Conservation (phyloP, 148 eudicot species). For the Persicaria tinctoria region DNA sequence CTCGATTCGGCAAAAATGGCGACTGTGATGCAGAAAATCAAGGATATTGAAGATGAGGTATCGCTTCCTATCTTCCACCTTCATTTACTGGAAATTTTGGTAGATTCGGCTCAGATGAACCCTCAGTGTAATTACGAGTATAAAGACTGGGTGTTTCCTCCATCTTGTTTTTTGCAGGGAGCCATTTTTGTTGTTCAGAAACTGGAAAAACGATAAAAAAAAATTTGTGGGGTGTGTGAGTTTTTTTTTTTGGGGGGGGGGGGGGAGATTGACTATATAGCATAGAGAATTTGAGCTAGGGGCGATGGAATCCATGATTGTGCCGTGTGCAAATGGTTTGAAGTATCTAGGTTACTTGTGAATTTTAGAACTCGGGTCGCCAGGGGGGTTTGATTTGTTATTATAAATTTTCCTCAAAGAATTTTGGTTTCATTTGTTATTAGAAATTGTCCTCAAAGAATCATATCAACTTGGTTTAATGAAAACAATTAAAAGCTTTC, state of each 20-base stretch:
- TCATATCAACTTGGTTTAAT: not conserved
- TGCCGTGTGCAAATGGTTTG: not conserved
- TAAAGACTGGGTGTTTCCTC: not conserved
- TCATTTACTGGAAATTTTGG: not conserved
- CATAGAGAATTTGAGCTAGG: too few species aligned
- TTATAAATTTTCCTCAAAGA: not conserved
- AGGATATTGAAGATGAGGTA: conserved; percentile 99
- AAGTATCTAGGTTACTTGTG: not conserved
- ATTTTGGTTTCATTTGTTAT: not conserved
- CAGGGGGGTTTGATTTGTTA: not conserved
- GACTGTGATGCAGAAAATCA: conserved; percentile 99
- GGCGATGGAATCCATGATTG: not conserved
- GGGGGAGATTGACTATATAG: too few species aligned
- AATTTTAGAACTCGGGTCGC: not conserved
- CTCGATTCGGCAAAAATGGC: conserved; percentile 41
- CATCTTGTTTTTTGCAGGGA: not conserved
- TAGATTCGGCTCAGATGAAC: not conserved
- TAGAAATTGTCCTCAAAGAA: not conserved
- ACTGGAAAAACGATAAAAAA: not conserved
- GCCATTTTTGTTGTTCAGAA: not conserved
- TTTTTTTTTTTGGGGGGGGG: too few species aligned
- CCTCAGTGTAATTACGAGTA: not conserved
- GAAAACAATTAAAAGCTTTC: not conserved
- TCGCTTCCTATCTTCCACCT: not conserved
- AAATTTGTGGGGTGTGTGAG: too few species aligned